phyloP scores from a whole-genome alignment of 106 monocot species.

The Cymbidium sinense region DNA sequence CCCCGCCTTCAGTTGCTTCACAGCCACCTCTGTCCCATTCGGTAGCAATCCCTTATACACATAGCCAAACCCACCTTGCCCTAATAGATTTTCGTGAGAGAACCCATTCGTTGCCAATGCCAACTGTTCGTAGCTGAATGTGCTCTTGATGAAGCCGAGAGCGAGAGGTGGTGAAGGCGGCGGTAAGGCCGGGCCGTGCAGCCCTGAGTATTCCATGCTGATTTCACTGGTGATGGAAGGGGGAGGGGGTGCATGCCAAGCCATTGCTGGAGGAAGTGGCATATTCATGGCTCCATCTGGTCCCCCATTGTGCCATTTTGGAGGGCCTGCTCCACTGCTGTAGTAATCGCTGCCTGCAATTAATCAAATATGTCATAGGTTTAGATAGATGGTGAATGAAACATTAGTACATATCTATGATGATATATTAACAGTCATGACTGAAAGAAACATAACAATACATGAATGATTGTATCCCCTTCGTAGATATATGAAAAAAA shows the following conservation, averaged over 20 bases:
- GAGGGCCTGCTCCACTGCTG: constrained; percentile 7
- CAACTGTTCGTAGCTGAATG: constrained; percentile 72
- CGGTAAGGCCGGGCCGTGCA: constrained; percentile 34
- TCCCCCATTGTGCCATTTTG: constrained; percentile 14
- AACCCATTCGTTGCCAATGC: constrained; percentile 56
- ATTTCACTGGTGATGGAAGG: constrained; percentile 27
- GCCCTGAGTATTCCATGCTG: constrained; percentile 42
- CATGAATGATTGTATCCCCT: too few species aligned
- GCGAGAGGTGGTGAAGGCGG: constrained; percentile 33
- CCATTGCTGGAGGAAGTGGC: constrained; percentile 19
- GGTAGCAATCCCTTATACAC: constrained; percentile 73
- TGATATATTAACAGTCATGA: too few species aligned
- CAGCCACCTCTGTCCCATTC: constrained; percentile 71
- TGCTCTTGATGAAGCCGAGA: constrained; percentile 68
- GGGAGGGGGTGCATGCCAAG: constrained; percentile 17
- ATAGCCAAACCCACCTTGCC: constrained; percentile 85
- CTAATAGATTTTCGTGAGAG: constrained; percentile 53
- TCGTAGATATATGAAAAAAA: too few species aligned
- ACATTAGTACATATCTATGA: too few species aligned
- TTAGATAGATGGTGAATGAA: too few species aligned
- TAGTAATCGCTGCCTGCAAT: constrained; percentile 13
- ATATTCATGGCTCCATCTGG: constrained; percentile 15
- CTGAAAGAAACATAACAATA: background rate
- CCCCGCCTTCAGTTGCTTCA: constrained; percentile 75
- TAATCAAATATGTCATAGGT: too few species aligned